These are phyloP conservation scores for Candida pseudoviswanathii DNA, from an alignment of 1,139 yeast species.

Conservation along the genomic window DNA sequence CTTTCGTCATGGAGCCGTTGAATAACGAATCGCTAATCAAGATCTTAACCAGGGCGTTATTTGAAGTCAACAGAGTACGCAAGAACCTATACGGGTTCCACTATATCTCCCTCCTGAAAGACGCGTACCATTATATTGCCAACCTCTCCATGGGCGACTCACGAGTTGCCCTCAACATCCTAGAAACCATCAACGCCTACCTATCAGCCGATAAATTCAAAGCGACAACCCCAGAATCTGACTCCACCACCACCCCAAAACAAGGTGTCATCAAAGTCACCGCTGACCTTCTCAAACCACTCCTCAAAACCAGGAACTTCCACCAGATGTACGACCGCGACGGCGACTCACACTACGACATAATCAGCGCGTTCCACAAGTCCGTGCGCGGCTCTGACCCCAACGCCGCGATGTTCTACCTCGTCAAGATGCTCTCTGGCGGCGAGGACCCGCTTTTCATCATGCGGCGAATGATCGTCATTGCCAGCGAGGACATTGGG, in stretches of 20 bases:
- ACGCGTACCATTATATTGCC: conserved; percentile 69
- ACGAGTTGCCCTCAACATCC: conserved; percentile 73
- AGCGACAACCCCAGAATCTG: conserved; percentile 17
- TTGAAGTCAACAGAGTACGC: conserved; percentile 60
- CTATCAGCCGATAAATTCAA: conserved; percentile 36
- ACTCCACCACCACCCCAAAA: conserved; percentile 14
- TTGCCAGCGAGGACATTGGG: conserved; percentile 92
- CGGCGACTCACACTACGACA: conserved; percentile 93
- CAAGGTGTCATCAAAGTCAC: conserved; percentile 35
- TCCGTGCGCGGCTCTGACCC: conserved; percentile 85
- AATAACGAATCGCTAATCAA: conserved; percentile 53
- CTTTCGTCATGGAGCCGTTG: conserved; percentile 76
- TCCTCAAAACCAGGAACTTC: conserved; percentile 38
- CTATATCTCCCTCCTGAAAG: conserved; percentile 54
- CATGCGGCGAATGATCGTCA: conserved; percentile 89
- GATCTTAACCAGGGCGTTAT: conserved; percentile 65
- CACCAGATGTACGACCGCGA: conserved; percentile 79
- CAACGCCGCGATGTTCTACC: conserved; percentile 85
- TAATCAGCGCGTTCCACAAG: conserved; percentile 93
- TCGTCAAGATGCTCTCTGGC: conserved; percentile 83
- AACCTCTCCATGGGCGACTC: conserved; percentile 89
- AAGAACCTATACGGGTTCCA: conserved; percentile 40
- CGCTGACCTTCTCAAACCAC: conserved; percentile 39
- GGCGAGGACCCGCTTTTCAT: conserved; percentile 94
- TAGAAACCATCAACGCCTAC: conserved; percentile 56